Conservation (phyloP, 306 rosid genomes). For the Begonia loranthoides region DNA sequence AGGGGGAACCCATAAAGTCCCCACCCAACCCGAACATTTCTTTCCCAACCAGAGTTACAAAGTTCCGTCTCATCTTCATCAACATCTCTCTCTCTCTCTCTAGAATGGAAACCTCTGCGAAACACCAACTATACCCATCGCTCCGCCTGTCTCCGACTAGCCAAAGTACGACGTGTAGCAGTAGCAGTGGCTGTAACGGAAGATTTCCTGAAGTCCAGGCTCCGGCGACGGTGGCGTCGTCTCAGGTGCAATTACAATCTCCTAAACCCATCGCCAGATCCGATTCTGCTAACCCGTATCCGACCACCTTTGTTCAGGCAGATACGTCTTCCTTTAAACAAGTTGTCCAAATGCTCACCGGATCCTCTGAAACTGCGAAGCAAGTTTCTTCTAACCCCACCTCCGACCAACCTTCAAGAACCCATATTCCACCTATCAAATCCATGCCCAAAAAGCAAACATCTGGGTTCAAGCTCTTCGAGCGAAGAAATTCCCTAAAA, state of each 20-base stretch:
- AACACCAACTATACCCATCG: slow-evolving; percentile 16
- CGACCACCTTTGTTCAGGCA: slow-evolving; percentile 91
- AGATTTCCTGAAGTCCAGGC: slow-evolving; percentile 15
- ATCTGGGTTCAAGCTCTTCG: slow-evolving; percentile 74
- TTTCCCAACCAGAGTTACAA: slow-evolving; percentile 31
- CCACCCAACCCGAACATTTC: slow-evolving; percentile 28
- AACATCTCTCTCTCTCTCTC: background rate
- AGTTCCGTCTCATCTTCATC: slow-evolving; percentile 10
- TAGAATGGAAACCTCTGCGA: slow-evolving; percentile 42
- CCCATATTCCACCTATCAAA: slow-evolving; percentile 63
- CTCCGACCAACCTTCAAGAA: slow-evolving; percentile 23
- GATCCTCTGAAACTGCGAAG: slow-evolving; percentile 63
- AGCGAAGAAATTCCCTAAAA: slow-evolving; percentile 62
- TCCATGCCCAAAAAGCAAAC: slow-evolving; percentile 41
- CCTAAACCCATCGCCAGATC: slow-evolving; percentile 54
- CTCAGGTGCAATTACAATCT: slow-evolving; percentile 17
- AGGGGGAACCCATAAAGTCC: slow-evolving; percentile 1
- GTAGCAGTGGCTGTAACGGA: slow-evolving; percentile 20
- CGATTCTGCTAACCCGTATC: slow-evolving; percentile 76
- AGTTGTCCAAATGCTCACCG: slow-evolving; percentile 98
- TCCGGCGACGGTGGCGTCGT: slow-evolving; percentile 9
- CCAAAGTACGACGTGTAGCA: slow-evolving; percentile 17
- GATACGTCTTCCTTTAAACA: slow-evolving; percentile 85
- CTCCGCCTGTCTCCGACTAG: slow-evolving; percentile 20
- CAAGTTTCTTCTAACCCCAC: slow-evolving; percentile 24